phyloP scores from a whole-genome alignment of 345 rosid species.

The Fremontodendron californicum region DNA sequence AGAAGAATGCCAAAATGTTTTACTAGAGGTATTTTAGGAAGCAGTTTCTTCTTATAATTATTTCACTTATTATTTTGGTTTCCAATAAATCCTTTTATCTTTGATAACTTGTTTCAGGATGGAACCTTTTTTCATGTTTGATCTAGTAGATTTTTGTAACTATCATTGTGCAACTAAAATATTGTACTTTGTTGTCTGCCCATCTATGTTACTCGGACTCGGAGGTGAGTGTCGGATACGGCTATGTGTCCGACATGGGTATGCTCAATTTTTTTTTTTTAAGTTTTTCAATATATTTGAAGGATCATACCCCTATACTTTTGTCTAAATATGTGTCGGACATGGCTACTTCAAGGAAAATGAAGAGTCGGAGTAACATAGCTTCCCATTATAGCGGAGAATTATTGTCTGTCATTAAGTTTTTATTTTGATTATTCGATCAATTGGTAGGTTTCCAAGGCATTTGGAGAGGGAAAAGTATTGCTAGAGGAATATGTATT shows the following conservation, averaged over 20 bases:
- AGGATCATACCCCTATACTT: too few species aligned
- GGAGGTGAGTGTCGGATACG: too few species aligned
- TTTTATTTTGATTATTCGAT: neutral
- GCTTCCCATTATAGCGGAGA: too few species aligned
- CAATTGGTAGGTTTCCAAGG: slow-evolving; percentile 33
- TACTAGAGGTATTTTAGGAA: slow-evolving; percentile 43
- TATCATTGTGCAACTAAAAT: neutral
- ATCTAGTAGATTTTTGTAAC: neutral
- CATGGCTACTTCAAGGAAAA: too few species aligned
- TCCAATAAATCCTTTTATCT: neutral
- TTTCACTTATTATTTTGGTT: neutral
- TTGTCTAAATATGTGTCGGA: too few species aligned
- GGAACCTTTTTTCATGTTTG: neutral
- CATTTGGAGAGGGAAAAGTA: slow-evolving; percentile 48
- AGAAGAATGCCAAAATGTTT: slow-evolving; percentile 28
- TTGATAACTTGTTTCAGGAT: neutral
- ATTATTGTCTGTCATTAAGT: neutral
- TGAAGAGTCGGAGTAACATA: too few species aligned
- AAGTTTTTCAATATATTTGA: too few species aligned
- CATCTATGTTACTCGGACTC: too few species aligned
- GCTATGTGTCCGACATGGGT: too few species aligned
- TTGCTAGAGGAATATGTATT: slow-evolving; percentile 61
- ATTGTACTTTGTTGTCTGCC: too few species aligned
- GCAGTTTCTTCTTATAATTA: neutral
- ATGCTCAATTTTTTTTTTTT: too few species aligned